Conservation (phyloP, 2,329 filamentous ascomycete genomes). For the Talaromyces sp. region DNA sequence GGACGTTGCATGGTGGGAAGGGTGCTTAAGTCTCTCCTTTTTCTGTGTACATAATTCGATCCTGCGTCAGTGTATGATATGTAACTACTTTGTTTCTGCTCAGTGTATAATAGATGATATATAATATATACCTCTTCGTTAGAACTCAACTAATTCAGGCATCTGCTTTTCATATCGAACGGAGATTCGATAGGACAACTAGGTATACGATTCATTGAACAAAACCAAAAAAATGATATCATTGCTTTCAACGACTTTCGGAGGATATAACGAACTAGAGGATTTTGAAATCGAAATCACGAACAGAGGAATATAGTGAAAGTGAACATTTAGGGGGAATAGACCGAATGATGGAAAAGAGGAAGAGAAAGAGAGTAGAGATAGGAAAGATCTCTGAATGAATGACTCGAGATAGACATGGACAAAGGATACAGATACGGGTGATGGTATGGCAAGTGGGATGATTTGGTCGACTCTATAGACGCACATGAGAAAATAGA, state of each 20-base stretch:
- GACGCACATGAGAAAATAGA: background rate
- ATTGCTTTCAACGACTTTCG: background rate
- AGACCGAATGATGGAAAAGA: background rate
- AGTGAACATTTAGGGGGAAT: background rate
- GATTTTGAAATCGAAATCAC: background rate
- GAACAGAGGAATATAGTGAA: background rate
- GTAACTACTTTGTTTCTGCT: background rate
- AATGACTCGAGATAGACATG: background rate
- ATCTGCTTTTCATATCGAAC: background rate
- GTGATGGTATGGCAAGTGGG: background rate
- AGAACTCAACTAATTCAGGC: background rate
- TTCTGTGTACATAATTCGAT: too few relatives aligned
- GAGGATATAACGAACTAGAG: background rate
- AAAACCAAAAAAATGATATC: conserved; percentile 6
- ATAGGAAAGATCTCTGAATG: background rate
- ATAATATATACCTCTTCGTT: background rate
- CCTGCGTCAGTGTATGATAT: background rate
- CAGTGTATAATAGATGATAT: background rate
- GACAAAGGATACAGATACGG: background rate
- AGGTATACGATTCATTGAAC: conserved; percentile 1
- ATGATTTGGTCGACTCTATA: conserved; percentile 1
- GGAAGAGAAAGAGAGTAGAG: background rate
- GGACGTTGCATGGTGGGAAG: conserved; percentile 19
- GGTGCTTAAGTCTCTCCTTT: background rate
- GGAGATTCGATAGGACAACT: background rate